Evolutionary conservation across 1,284 basidiomycete species (phyloP).

Genomic region (Mycena sp.): DNA sequence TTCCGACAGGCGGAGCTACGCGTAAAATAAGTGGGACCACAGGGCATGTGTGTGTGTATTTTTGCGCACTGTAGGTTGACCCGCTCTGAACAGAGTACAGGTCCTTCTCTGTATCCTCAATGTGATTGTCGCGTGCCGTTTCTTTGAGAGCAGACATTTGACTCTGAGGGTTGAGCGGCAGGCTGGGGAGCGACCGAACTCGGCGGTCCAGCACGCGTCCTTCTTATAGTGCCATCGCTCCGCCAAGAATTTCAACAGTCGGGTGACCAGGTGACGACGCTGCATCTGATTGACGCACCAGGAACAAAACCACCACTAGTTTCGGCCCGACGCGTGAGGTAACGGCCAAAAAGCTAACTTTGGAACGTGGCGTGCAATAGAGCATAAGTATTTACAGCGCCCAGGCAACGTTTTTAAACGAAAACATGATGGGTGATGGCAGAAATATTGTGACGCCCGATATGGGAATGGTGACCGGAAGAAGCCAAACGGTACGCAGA

Average conservation of each 20-base stretch:
- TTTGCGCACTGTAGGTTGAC: constrained; percentile 9
- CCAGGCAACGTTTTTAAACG: no score
- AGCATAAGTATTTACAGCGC: no score
- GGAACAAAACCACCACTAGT: no score
- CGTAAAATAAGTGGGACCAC: constrained; percentile 9
- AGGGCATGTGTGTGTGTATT: background rate
- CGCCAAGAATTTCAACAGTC: constrained; percentile 7
- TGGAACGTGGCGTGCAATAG: no score
- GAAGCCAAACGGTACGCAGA: no score
- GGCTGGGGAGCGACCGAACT: background rate
- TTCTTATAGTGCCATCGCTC: constrained; percentile 7
- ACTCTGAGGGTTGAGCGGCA: background rate
- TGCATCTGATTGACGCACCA: no score
- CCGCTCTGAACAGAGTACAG: constrained; percentile 31
- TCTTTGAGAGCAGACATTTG: constrained; percentile 31
- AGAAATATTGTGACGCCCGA: no score
- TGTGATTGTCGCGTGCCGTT: constrained; percentile 24
- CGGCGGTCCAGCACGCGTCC: background rate
- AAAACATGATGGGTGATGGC: no score
- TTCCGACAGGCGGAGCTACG: constrained; percentile 43
- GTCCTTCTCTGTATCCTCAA: constrained; percentile 40
- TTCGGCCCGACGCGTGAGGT: no score
- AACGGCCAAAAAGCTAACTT: no score
- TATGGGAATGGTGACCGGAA: no score
- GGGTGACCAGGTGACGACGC: background rate